Conservation (phyloP, 2,329 filamentous ascomycete species). For the Trichoderma sp. region DNA sequence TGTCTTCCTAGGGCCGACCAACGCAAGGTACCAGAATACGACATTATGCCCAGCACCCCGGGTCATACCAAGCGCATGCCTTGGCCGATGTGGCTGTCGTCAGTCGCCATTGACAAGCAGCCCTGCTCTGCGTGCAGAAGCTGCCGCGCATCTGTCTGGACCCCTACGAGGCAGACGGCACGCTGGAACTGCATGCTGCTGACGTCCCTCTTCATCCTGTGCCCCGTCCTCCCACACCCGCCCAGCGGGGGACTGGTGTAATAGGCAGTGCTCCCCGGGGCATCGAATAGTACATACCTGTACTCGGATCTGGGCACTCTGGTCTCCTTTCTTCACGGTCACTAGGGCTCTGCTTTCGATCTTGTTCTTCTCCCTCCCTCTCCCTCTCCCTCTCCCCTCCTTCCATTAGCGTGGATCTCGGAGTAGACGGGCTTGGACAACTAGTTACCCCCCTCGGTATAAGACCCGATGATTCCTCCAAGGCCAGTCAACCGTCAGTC, state of each 20-base stretch:
- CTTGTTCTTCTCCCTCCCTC: background rate
- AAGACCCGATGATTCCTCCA: conserved; percentile 29
- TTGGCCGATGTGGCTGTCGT: conserved; percentile 18
- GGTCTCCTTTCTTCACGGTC: background rate
- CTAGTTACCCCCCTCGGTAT: conserved; percentile 28
- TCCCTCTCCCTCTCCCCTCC: background rate
- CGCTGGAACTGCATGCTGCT: conserved; percentile 19
- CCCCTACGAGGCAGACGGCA: conserved; percentile 9
- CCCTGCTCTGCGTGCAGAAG: conserved; percentile 19
- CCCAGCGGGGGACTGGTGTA: conserved; percentile 9
- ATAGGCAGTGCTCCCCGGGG: background rate
- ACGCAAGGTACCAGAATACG: conserved; percentile 29
- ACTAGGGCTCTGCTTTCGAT: no score
- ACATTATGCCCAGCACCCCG: conserved; percentile 25
- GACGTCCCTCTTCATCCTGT: conserved; percentile 14
- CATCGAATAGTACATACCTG: conserved; percentile 7
- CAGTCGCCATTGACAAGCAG: conserved; percentile 17
- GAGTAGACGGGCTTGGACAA: conserved; percentile 14
- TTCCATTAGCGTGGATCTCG: conserved; percentile 24
- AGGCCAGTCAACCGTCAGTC: conserved; percentile 24
- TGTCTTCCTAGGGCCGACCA: conserved; percentile 25
- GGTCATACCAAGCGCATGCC: conserved; percentile 16
- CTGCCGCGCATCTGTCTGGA: conserved; percentile 12
- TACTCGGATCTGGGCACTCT: conserved; percentile 8
- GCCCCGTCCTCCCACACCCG: conserved; percentile 18